Percentiles rank a stretch among this genome's conserved stretches.
phyloP scores from a whole-genome alignment of 306 rosid genomes.

The Prunus mume region DNA sequence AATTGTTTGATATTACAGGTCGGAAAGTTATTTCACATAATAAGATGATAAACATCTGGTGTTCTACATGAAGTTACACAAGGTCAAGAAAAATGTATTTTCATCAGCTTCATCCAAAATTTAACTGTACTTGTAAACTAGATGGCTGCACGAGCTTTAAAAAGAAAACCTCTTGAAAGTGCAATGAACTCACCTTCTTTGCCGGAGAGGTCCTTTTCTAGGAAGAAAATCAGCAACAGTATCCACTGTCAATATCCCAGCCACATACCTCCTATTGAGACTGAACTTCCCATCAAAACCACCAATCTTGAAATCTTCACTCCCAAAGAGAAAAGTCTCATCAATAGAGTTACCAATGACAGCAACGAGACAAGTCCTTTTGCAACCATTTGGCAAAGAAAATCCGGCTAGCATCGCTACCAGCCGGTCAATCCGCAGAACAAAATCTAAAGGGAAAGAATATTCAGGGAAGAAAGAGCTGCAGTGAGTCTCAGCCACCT shows the following conservation, averaged over 20 bases:
- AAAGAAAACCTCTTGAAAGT: conserved; percentile 8
- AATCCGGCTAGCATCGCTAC: conserved; percentile 83
- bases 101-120: not conserved
- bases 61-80: not conserved
- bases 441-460: conserved; percentile 81
- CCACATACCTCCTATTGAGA: conserved; percentile 83
- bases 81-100: not conserved
- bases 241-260: conserved; percentile 89
- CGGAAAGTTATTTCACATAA: not conserved
- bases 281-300: conserved; percentile 71
- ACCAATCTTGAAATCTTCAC: conserved; percentile 67
- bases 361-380: conserved; percentile 84
- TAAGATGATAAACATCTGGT: not conserved
- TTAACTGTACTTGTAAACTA: not conserved
- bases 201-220: conserved; percentile 71
- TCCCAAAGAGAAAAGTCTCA: conserved; percentile 59
- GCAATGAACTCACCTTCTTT: conserved; percentile 61
- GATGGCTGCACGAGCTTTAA: not conserved
- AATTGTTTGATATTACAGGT: not conserved
- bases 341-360: conserved; percentile 59
- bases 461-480: conserved; percentile 95
- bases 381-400: conserved; percentile 76
- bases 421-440: conserved; percentile 82
- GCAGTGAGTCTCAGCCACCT: conserved; percentile 99
- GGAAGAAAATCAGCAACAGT: conserved; percentile 96